These are phyloP conservation scores for Calocybe indica DNA, from an alignment of 768 basidiomycete genomes.

Conservation along the genomic window DNA sequence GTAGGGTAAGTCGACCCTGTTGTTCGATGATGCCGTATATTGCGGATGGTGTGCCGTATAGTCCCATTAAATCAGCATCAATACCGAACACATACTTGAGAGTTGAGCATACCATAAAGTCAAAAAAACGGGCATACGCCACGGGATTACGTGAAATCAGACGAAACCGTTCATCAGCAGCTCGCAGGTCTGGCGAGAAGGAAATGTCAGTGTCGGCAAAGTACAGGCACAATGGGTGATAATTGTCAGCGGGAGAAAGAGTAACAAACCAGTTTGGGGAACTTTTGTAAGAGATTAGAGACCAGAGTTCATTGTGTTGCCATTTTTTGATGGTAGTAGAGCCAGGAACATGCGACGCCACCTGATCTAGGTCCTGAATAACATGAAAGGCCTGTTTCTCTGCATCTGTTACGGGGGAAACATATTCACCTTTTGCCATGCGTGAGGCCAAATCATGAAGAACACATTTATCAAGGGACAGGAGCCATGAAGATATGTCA, in stretches of 20 bases:
- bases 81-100: constrained; percentile 19
- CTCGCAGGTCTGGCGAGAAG: constrained; percentile 10
- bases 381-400: constrained; percentile 19
- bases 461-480: constrained; percentile 1
- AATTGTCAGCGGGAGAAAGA: constrained; percentile 20
- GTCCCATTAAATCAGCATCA: constrained; percentile 7
- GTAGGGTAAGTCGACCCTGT: constrained; percentile 29
- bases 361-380: constrained; percentile 19
- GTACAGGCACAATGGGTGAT: constrained; percentile 19
- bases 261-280: constrained; percentile 25
- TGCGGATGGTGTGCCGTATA: constrained; percentile 20
- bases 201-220: constrained; percentile 11
- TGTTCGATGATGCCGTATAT: constrained; percentile 29
- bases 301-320: constrained; percentile 25
- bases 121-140: constrained; percentile 24
- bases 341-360: constrained; percentile 17
- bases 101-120: constrained; percentile 21
- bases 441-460: background rate
- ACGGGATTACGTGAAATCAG: constrained; percentile 19
- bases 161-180: constrained; percentile 8
- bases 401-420: constrained; percentile 8
- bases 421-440: constrained; percentile 6
- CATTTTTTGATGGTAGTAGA: constrained; percentile 20
- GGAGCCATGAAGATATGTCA: background rate
- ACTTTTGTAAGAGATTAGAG: constrained; percentile 15